A percentile compares a stretch with the other conserved stretches of the same genome.
Evolutionary conservation across 2,329 filamentous ascomycete genomes (phyloP).

Genomic region (Ceratocystis albifundus): DNA sequence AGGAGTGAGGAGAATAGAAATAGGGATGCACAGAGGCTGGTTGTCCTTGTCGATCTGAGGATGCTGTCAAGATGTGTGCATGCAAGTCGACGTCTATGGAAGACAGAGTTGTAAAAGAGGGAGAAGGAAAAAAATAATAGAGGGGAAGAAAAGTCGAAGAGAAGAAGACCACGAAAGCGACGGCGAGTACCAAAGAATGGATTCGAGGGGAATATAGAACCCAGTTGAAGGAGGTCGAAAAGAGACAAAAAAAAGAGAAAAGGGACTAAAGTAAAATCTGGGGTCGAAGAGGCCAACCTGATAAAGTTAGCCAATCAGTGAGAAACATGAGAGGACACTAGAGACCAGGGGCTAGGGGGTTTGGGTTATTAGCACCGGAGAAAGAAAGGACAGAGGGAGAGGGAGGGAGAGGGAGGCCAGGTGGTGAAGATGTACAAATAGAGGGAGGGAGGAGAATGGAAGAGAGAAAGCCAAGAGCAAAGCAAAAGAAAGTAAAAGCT

Average conservation of each 20-base stretch:
- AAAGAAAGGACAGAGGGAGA: not conserved
- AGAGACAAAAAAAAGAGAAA: conserved; percentile 14
- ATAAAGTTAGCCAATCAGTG: not conserved
- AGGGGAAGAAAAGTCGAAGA: not conserved
- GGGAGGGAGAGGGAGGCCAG: too few relatives aligned
- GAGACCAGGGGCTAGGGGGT: not conserved
- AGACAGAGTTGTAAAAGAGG: not conserved
- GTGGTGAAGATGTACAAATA: not conserved
- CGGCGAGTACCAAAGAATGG: not conserved
- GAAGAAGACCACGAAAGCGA: not conserved
- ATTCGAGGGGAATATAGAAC: conserved; percentile 16
- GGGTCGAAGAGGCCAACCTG: conserved; percentile 13
- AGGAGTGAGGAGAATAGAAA: not conserved
- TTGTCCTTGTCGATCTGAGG: not conserved
- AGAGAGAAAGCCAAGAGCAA: not conserved
- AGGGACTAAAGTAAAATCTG: conserved; percentile 21
- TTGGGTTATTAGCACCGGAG: not conserved
- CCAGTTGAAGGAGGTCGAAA: not conserved
- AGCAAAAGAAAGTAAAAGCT: not conserved
- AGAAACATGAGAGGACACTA: not conserved
- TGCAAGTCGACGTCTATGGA: not conserved
- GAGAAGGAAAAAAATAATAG: not conserved
- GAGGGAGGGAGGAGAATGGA: not conserved
- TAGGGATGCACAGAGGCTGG: not conserved
- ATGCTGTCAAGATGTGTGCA: not conserved